Conservation (phyloP, 768 basidiomycete genomes). For the Tylopilus sp. region DNA sequence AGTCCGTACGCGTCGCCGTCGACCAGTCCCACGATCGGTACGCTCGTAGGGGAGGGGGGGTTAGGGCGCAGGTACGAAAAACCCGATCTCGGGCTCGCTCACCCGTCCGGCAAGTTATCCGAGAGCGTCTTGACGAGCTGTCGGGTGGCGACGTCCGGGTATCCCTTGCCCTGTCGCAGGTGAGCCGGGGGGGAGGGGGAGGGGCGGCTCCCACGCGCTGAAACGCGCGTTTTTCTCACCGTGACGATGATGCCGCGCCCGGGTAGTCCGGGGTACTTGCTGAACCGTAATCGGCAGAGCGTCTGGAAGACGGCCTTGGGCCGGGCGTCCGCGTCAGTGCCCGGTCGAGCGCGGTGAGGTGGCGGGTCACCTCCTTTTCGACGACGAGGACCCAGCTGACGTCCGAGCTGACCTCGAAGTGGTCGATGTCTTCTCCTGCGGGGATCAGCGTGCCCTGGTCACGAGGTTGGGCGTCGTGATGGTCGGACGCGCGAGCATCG, state of each 20-base stretch:
- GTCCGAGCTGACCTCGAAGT: conserved; percentile 51
- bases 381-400: conserved; percentile 80
- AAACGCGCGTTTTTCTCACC: conserved; percentile 44
- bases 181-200: no score
- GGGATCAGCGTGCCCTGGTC: conserved; percentile 75
- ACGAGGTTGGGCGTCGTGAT: neutral
- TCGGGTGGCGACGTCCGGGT: conserved; percentile 90
- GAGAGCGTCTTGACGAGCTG: conserved; percentile 76
- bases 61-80: neutral
- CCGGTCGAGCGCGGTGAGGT: neutral
- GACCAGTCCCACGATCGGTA: conserved; percentile 76
- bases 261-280: conserved; percentile 45
- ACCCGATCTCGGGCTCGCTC: conserved; percentile 13
- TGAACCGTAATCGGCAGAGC: conserved; percentile 57
- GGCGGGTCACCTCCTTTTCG: conserved; percentile 80
- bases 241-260: conserved; percentile 78
- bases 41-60: conserved; percentile 46
- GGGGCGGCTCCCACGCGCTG: no score
- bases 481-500: neutral
- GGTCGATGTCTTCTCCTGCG: conserved; percentile 63
- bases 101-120: conserved; percentile 61
- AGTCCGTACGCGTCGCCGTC: conserved; percentile 92
- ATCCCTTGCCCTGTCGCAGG: conserved; percentile 81
- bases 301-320: conserved; percentile 86
- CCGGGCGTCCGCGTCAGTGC: neutral